Conservation (phyloP, 2,329 filamentous ascomycete genomes). For the Talaromyces funiculosus region DNA sequence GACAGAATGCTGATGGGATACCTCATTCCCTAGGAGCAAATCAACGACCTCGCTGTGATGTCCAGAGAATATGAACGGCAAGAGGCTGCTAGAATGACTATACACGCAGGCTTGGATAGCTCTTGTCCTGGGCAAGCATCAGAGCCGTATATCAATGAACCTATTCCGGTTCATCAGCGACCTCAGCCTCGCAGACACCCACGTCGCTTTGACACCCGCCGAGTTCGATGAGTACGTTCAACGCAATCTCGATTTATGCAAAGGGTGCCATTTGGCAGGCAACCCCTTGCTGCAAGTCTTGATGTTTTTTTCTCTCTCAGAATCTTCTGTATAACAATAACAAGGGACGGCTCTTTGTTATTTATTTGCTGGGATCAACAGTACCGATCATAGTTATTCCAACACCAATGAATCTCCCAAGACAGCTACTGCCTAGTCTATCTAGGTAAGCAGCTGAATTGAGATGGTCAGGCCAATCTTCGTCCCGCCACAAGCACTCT, state of each 20-base stretch:
- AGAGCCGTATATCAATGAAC: conserved; percentile 41
- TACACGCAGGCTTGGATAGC: conserved; percentile 20
- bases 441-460: neutral
- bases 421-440: neutral
- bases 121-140: conserved; percentile 17
- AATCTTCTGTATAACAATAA: conserved; percentile 8
- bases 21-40: conserved; percentile 38
- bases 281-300: neutral
- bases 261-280: neutral
- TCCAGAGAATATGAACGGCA: conserved; percentile 45
- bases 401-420: neutral
- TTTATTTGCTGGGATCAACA: conserved; percentile 10
- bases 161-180: conserved; percentile 33
- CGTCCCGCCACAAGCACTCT: neutral
- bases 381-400: neutral
- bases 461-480: neutral
- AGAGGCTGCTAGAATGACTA: conserved; percentile 41
- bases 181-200: conserved; percentile 23
- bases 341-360: conserved; percentile 6
- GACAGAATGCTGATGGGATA: conserved; percentile 10
- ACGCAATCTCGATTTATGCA: neutral
- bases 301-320: neutral
- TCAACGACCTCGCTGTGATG: conserved; percentile 44
- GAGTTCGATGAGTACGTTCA: conserved; percentile 13
- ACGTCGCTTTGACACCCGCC: conserved; percentile 22